Evolutionary conservation across 257 asterid genomes (phyloP).

Genomic region (Osmanthus fragrans): DNA sequence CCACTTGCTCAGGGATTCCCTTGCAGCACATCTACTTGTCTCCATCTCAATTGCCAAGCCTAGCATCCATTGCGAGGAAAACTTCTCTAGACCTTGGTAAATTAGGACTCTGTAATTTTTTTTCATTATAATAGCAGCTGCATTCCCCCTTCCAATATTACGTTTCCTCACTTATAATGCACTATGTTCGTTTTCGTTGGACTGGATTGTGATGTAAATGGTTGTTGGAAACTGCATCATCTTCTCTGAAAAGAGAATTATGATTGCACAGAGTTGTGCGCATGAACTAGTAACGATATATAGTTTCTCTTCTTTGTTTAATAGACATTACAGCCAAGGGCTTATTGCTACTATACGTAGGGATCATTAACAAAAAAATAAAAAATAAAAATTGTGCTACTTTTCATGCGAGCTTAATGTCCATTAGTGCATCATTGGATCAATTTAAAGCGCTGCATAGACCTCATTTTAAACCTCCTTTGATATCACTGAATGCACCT

Average conservation of each 20-base stretch:
- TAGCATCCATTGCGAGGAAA: slow-evolving; percentile 41
- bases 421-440: slow-evolving; percentile 39
- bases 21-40: slow-evolving; percentile 53
- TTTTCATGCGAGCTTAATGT: slow-evolving; percentile 48
- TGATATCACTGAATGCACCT: slow-evolving; percentile 41
- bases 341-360: background rate
- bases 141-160: background rate
- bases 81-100: slow-evolving; percentile 54
- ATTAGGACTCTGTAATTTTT: slow-evolving; percentile 4
- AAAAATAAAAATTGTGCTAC: background rate
- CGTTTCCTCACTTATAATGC: background rate
- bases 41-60: slow-evolving; percentile 51
- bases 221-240: background rate
- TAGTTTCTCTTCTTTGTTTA: background rate
- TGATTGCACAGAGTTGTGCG: background rate
- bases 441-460: slow-evolving; percentile 38
- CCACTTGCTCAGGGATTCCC: slow-evolving; percentile 49
- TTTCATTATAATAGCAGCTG: slow-evolving; percentile 7
- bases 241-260: background rate
- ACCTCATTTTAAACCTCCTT: slow-evolving; percentile 38
- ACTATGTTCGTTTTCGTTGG: background rate
- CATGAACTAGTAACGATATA: background rate
- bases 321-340: background rate
- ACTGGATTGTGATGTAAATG: background rate
- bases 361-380: background rate